phyloP scores from a whole-genome alignment of 78 protist species.

The Thecamonas trahens region DNA sequence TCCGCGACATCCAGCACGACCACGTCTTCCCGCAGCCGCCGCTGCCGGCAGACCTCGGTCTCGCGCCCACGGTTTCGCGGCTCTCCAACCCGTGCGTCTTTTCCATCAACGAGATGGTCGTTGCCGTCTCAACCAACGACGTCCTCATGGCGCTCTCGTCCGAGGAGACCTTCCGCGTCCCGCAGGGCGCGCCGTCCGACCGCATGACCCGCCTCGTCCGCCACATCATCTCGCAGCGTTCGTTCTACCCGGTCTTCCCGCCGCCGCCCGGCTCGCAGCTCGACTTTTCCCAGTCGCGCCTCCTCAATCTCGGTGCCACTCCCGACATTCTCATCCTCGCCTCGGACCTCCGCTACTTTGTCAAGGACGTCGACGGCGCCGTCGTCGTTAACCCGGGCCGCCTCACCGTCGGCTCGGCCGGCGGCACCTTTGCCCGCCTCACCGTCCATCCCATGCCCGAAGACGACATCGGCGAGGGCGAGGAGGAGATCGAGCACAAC shows the following conservation, averaged over 20 bases:
- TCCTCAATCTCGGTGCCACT: not conserved
- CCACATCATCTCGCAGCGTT: not conserved
- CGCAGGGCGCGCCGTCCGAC: not conserved
- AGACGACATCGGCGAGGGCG: too few species aligned
- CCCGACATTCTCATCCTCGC: conserved; percentile 27
- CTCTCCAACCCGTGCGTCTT: conserved; percentile 6
- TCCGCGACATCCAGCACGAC: conserved; percentile 31
- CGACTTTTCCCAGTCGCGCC: not conserved
- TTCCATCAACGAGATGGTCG: conserved; percentile 6
- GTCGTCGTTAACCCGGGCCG: too few species aligned
- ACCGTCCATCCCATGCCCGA: too few species aligned
- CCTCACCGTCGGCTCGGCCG: too few species aligned
- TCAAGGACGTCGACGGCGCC: not conserved
- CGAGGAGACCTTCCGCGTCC: conserved; percentile 7
- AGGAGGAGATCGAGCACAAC: too few species aligned
- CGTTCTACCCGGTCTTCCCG: conserved; percentile 26
- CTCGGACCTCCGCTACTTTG: conserved; percentile 24
- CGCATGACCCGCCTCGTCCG: not conserved
- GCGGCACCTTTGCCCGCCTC: too few species aligned
- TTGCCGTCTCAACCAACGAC: conserved; percentile 10
- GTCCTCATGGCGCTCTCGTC: not conserved
- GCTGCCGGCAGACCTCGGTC: not conserved
- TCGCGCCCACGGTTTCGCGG: not conserved
- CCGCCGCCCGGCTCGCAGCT: not conserved
- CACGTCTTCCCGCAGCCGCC: conserved; percentile 53